A percentile compares a stretch with the other conserved stretches of the same genome.
These are phyloP conservation scores for Pseudonectria foliicola DNA, from an alignment of 2,329 filamentous ascomycete genomes.

Conservation along the genomic window DNA sequence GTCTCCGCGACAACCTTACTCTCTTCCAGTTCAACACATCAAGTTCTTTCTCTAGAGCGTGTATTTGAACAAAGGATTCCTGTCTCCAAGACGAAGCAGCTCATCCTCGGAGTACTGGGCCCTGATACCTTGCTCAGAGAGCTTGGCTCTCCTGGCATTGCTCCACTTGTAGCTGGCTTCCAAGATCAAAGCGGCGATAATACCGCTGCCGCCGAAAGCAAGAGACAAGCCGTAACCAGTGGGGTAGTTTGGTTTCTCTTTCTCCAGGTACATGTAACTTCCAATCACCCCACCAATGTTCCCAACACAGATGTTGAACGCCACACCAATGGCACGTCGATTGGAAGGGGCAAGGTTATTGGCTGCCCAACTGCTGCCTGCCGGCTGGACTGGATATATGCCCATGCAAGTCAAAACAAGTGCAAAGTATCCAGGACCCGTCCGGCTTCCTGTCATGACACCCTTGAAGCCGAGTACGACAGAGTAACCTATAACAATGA, in stretches of 20 bases:
- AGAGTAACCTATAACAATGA: conserved; percentile 56
- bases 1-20: no score
- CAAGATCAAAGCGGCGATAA: conserved; percentile 23
- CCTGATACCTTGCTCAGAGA: conserved; percentile 18
- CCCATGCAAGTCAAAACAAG: conserved; percentile 62
- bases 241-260: conserved; percentile 26
- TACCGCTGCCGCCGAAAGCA: conserved; percentile 23
- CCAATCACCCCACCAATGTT: conserved; percentile 36
- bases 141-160: conserved; percentile 19
- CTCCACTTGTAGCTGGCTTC: conserved; percentile 22
- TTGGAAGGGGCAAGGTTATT: conserved; percentile 54
- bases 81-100: conserved; percentile 25
- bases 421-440: conserved; percentile 57
- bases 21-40: no score
- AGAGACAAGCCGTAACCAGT: conserved; percentile 28
- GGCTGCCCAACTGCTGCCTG: conserved; percentile 58
- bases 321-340: conserved; percentile 31
- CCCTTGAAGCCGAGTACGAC: conserved; percentile 52
- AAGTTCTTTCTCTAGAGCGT: no score
- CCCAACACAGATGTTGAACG: conserved; percentile 30
- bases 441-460: conserved; percentile 25
- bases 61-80: conserved; percentile 27
- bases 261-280: conserved; percentile 30
- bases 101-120: conserved; percentile 22
- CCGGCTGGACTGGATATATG: conserved; percentile 60